Conservation (phyloP, 2,329 filamentous ascomycete genomes). For the Fusarium denticulatum region DNA sequence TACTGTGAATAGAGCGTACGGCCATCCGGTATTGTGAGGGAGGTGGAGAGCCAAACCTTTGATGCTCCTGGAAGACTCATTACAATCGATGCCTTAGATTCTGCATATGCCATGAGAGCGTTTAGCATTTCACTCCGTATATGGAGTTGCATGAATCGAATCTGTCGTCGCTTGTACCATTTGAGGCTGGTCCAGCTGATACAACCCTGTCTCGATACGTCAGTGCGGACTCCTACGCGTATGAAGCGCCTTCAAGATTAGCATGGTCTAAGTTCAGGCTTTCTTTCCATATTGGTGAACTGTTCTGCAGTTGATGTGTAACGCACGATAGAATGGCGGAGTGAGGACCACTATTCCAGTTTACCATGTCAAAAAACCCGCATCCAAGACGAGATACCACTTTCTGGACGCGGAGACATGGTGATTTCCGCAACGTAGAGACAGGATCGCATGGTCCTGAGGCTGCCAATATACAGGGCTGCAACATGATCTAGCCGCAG, state of each 20-base stretch:
- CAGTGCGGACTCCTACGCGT: not conserved
- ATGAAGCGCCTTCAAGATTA: not conserved
- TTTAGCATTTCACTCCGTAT: too few species aligned
- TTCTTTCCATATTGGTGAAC: not conserved
- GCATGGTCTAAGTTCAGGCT: too few species aligned
- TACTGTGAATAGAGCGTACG: too few species aligned
- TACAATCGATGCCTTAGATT: too few species aligned
- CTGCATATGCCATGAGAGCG: too few species aligned
- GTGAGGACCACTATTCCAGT: not conserved
- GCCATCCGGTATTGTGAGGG: too few species aligned
- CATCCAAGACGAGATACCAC: not conserved
- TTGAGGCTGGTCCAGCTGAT: not conserved
- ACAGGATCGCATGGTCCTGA: not conserved
- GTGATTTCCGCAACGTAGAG: not conserved
- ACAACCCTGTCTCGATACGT: not conserved
- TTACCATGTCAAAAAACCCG: not conserved
- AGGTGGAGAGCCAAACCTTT: not conserved
- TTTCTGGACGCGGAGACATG: fast-evolving
- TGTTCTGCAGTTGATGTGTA: not conserved
- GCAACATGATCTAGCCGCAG: not conserved
- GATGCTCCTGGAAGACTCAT: too few species aligned
- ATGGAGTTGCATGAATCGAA: too few species aligned
- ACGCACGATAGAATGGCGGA: not conserved
- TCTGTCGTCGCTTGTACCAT: fast-evolving
- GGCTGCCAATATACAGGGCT: not conserved